Evolutionary conservation across 1,139 yeast species (phyloP), one percentile per base, ranked within the genome.

Genomic region (Entelexis paramagnoliae): DNA sequence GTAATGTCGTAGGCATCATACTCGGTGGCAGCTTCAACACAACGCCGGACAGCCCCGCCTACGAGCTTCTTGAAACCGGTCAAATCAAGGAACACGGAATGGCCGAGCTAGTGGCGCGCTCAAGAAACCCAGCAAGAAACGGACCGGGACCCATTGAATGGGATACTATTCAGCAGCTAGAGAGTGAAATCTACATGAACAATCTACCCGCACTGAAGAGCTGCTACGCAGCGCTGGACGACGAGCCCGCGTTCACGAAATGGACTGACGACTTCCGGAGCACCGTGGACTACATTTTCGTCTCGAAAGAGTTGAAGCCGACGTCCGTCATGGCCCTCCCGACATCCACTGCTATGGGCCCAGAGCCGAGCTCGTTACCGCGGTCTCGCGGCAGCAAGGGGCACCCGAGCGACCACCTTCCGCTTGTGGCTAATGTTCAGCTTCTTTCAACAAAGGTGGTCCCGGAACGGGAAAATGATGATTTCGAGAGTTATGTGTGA

Each of bases 321-420:
- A 32, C 10, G 4, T 42, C 24, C n/a, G 50, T 58, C 26, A 51
- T 59, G 30, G 40, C 33, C 24, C 13, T 49, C 26, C 58, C 60
- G 1, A 24, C 46, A 0, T 33, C 22, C 9, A 39, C 28, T 8
- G 56, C 48, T 1, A 22, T 59, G 33, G 59, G 60, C n/a, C 48
- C 52, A 2, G 58, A 53, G 38, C 56, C 57, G 9, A 45, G 45
- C 43, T 51, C 58, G 16, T 34, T 58, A 13, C 61, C 61, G 2
- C 26, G 58, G n/a, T 24, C 11, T 5, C 28, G 35, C 22, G 42
- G 14, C 2, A 46, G 47, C 9, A 10, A 7, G n/a, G 49, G 34
- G 1, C 44, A 49, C 36, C 61, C 61, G 10, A 57, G 60, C 45
- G 61, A 58, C 45, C 61, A 58, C 45, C n/a, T 58, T 1, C 51